Percentiles rank a stretch among this genome's conserved stretches.
phyloP scores from a whole-genome alignment of 441 rosid species.

The Monsonia emarginata region DNA sequence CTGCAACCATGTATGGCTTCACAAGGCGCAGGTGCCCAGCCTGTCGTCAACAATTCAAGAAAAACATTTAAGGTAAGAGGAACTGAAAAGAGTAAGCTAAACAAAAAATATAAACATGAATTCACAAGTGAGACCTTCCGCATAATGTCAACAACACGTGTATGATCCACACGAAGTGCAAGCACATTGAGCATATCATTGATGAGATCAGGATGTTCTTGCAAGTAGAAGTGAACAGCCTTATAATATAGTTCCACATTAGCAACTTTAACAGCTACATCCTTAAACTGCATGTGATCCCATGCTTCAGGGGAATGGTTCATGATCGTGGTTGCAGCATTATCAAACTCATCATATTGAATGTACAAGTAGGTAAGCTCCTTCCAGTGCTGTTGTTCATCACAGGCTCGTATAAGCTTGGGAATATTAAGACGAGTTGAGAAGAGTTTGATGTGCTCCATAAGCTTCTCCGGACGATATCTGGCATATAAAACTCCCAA shows the following conservation, averaged over 20 bases:
- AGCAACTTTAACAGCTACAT: constrained; percentile 82
- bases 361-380: constrained; percentile 87
- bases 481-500: constrained; percentile 98
- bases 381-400: constrained; percentile 97
- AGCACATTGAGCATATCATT: constrained; percentile 90
- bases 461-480: constrained; percentile 91
- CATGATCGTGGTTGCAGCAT: constrained; percentile 98
- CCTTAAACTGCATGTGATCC: constrained; percentile 99
- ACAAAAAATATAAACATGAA: too few relatives aligned
- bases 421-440: constrained; percentile 98
- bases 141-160: constrained; percentile 97
- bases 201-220: constrained; percentile 95
- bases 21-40: constrained; percentile 93
- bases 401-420: constrained; percentile 94
- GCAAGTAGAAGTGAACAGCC: constrained; percentile 97
- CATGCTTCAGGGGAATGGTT: constrained; percentile 99
- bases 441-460: constrained; percentile 98
- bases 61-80: too few relatives aligned
- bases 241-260: constrained; percentile 93
- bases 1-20: constrained; percentile 98
- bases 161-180: constrained; percentile 87
- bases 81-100: too few relatives aligned
- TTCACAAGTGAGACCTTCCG: constrained; percentile 54
- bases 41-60: too few relatives aligned
- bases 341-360: constrained; percentile 90